phyloP scores from a whole-genome alignment of 768 basidiomycete genomes.

The Mycena vitilis region DNA sequence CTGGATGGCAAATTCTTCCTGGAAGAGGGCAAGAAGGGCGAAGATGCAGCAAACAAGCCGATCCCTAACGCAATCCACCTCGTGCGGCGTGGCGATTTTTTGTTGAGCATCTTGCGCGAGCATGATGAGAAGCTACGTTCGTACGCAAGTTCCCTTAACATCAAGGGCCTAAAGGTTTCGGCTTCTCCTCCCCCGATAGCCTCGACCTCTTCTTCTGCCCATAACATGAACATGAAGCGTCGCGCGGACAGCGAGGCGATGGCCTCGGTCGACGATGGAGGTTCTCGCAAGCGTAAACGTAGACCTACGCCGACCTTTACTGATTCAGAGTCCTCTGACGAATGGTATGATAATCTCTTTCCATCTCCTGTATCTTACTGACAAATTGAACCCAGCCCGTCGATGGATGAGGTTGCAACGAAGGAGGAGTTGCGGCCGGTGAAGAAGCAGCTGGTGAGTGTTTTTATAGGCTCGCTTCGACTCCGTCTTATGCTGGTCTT shows the following conservation, averaged over 20 bases:
- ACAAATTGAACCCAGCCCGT: slow-evolving; percentile 65
- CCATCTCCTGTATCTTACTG: slow-evolving; percentile 23
- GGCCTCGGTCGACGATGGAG: slow-evolving; percentile 80
- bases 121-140: slow-evolving; percentile 92
- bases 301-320: slow-evolving; percentile 97
- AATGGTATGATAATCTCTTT: slow-evolving; percentile 72
- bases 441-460: slow-evolving; percentile 90
- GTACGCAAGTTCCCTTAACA: slow-evolving; percentile 84
- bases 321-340: slow-evolving; percentile 92
- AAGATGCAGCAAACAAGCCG: slow-evolving; percentile 84
- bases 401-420: slow-evolving; percentile 93
- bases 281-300: slow-evolving; percentile 83
- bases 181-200: slow-evolving; percentile 81
- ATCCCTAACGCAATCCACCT: slow-evolving; percentile 99
- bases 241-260: slow-evolving; percentile 89
- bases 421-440: slow-evolving; percentile 97
- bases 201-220: slow-evolving; percentile 74
- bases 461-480: neutral
- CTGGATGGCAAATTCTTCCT: slow-evolving; percentile 96
- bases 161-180: slow-evolving; percentile 77
- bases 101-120: slow-evolving; percentile 85
- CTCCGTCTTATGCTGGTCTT: slow-evolving; percentile 12
- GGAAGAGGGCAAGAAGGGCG: slow-evolving; percentile 96
- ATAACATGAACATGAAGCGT: slow-evolving; percentile 72
- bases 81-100: slow-evolving; percentile 95